These are phyloP conservation scores for Poterioochromonas sp. DNA, from an alignment of 352 stramenopile genomes.

Conservation along the genomic window DNA sequence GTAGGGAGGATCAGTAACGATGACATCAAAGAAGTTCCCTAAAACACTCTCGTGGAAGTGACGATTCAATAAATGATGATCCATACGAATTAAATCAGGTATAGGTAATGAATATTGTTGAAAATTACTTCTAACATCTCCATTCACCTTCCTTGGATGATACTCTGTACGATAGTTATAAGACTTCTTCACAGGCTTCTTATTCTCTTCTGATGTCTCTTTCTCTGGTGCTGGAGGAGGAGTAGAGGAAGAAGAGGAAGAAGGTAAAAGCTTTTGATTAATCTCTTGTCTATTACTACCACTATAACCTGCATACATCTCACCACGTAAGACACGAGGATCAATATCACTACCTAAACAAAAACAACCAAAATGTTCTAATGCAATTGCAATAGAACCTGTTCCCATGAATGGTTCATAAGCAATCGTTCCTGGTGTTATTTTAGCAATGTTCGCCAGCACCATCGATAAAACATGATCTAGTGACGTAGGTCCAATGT, in stretches of 20 bases:
- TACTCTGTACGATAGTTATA: not conserved
- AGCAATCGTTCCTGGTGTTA: not conserved
- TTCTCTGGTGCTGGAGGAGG: not conserved
- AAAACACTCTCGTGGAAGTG: constrained; percentile 45
- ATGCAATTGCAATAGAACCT: not conserved
- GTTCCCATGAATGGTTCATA: constrained; percentile 29
- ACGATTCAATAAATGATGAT: constrained; percentile 64
- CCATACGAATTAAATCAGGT: constrained; percentile 84
- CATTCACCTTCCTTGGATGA: not conserved
- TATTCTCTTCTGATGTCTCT: constrained; percentile 57
- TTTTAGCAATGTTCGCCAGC: not conserved
- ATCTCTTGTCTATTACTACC: too few species aligned
- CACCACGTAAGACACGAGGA: not conserved
- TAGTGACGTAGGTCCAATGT: constrained; percentile 22
- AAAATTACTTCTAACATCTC: not conserved
- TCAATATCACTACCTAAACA: constrained; percentile 18
- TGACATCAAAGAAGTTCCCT: constrained; percentile 1
- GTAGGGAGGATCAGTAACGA: constrained; percentile 30
- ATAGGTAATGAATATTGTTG: constrained; percentile 52
- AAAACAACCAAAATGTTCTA: not conserved
- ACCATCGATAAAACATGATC: constrained; percentile 11
- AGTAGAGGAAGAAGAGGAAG: not conserved
- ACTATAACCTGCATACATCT: constrained; percentile 24
- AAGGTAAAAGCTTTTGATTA: too few species aligned
- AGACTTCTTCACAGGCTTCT: not conserved